A percentile compares a stretch with the other conserved stretches of the same genome.
These are phyloP conservation scores for Suillus variegatus DNA, from an alignment of 768 basidiomycete genomes.

Conservation along the genomic window DNA sequence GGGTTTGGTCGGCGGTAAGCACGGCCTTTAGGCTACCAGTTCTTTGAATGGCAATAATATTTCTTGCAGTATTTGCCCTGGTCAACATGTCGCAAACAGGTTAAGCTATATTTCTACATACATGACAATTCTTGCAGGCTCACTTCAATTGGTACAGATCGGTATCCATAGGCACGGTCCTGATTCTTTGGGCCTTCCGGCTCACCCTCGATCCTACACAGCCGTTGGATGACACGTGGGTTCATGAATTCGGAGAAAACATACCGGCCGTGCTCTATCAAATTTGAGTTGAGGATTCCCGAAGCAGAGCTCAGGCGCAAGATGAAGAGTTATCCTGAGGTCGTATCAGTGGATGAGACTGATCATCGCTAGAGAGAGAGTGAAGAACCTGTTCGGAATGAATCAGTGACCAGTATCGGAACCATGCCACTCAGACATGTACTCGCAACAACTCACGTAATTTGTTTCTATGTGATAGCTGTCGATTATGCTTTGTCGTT, in stretches of 20 bases:
- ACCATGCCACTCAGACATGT: background rate
- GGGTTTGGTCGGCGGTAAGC: conserved; percentile 46
- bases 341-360: background rate
- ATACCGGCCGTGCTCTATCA: conserved; percentile 54
- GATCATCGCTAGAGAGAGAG: background rate
- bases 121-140: background rate
- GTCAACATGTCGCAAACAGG: conserved; percentile 29
- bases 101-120: background rate
- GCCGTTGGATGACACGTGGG: conserved; percentile 58
- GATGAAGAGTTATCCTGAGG: background rate
- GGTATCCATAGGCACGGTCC: conserved; percentile 58
- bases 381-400: background rate
- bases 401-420: background rate
- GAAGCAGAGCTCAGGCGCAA: background rate
- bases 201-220: conserved; percentile 4
- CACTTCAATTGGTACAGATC: conserved; percentile 36
- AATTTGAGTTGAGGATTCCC: conserved; percentile 45
- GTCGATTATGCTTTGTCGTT: background rate
- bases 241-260: conserved; percentile 41
- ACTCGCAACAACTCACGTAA: background rate
- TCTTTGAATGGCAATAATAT: background rate
- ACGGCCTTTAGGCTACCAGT: conserved; percentile 4
- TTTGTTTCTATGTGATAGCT: background rate
- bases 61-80: conserved; percentile 50
- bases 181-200: conserved; percentile 19